Percentiles rank a stretch among this genome's conserved stretches.
Conservation (phyloP, 1,284 basidiomycete genomes). For the Puccinia triticina region DNA sequence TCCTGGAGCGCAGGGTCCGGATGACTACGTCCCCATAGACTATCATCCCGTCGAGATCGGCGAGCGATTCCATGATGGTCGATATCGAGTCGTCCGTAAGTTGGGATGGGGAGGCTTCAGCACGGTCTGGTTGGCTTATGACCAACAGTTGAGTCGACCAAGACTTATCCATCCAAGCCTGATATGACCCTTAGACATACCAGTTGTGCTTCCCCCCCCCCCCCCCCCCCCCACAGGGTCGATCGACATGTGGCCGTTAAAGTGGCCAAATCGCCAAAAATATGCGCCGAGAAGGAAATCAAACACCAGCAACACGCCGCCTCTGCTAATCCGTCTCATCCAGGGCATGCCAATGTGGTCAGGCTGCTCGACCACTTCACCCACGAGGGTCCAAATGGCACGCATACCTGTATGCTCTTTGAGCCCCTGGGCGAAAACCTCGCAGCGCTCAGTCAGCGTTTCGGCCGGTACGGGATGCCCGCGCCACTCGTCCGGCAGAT, state of each 20-base stretch:
- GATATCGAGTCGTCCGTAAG: slow-evolving; percentile 91
- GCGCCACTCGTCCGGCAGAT: slow-evolving; percentile 93
- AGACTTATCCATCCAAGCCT: slow-evolving; percentile 38
- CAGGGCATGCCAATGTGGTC: slow-evolving; percentile 69
- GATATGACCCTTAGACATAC: neutral
- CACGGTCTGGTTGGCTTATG: slow-evolving; percentile 61
- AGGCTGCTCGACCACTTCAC: slow-evolving; percentile 95
- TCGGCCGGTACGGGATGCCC: slow-evolving; percentile 86
- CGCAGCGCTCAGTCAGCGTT: slow-evolving; percentile 93
- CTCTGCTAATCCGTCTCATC: slow-evolving; percentile 70
- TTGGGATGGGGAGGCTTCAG: slow-evolving; percentile 96
- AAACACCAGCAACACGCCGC: slow-evolving; percentile 94
- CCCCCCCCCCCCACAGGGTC: slow-evolving; percentile 65
- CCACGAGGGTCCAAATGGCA: slow-evolving; percentile 93
- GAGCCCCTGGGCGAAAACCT: slow-evolving; percentile 97
- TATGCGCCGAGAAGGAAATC: slow-evolving; percentile 98
- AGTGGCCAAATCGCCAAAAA: slow-evolving; percentile 93
- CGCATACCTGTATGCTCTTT: slow-evolving; percentile 99
- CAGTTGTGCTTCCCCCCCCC: too few relatives aligned
- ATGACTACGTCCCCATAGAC: slow-evolving; percentile 66
- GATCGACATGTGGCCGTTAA: slow-evolving; percentile 97
- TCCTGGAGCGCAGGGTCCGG: slow-evolving; percentile 60
- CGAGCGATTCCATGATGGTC: slow-evolving; percentile 81
- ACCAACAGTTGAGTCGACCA: slow-evolving; percentile 55
- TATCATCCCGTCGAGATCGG: slow-evolving; percentile 94